A percentile compares a stretch with the other conserved stretches of the same genome.
These are phyloP conservation scores for Auxenochlorella protothecoides DNA, from an alignment of 139 green algal species.

Conservation along the genomic window DNA sequence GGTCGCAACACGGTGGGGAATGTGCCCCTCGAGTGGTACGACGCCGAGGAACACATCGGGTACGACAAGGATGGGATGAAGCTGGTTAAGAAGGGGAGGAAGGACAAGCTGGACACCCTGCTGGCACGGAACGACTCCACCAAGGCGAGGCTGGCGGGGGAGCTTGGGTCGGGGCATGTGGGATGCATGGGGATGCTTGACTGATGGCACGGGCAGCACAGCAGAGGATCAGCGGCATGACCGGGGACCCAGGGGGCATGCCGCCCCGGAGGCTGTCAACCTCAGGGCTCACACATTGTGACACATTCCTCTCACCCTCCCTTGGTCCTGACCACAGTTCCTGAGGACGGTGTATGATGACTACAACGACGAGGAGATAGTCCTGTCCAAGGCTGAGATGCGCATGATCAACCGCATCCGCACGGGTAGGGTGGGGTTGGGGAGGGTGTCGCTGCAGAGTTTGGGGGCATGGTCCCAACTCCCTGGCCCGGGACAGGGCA, in stretches of 20 bases:
- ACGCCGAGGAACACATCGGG: conserved; percentile 91
- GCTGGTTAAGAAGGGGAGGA: conserved; percentile 40
- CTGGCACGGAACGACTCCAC: conserved; percentile 31
- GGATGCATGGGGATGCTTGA: too few species aligned
- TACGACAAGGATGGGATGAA: conserved; percentile 72
- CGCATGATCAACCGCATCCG: conserved; percentile 84
- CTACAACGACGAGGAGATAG: conserved; percentile 96
- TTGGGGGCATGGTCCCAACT: too few species aligned
- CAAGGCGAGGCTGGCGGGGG: neutral
- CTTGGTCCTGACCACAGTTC: conserved; percentile 1
- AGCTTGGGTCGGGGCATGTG: too few species aligned
- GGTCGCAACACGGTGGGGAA: conserved; percentile 79
- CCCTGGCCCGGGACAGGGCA: too few species aligned
- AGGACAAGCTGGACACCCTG: conserved; percentile 70
- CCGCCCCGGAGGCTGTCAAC: too few species aligned
- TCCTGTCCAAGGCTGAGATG: conserved; percentile 78
- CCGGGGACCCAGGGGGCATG: too few species aligned
- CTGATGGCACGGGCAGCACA: too few species aligned
- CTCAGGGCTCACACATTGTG: too few species aligned
- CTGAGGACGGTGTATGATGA: conserved; percentile 85
- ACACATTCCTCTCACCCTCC: neutral
- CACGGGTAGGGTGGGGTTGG: conserved; percentile 20
- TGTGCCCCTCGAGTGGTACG: conserved; percentile 91
- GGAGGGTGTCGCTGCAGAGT: too few species aligned
- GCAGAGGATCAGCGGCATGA: too few species aligned